Conservation (phyloP, 1,139 yeast species). For the Protomyces inundatus region DNA sequence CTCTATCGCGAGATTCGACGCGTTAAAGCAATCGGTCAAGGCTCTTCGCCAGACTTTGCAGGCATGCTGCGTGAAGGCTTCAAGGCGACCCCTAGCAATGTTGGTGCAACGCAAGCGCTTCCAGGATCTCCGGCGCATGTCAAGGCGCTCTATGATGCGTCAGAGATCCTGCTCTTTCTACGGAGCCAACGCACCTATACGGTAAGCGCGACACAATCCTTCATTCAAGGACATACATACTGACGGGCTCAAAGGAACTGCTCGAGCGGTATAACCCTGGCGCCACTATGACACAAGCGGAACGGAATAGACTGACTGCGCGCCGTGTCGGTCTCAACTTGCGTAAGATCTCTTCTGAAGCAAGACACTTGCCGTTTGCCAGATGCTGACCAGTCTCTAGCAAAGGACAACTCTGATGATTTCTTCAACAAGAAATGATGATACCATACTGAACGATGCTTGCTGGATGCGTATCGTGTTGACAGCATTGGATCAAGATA, state of each 20-base stretch:
- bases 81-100: neutral
- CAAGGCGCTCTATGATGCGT: slow-evolving; percentile 38
- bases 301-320: slow-evolving; percentile 73
- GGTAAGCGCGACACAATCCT: neutral
- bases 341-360: slow-evolving; percentile 34
- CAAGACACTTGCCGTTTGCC: neutral
- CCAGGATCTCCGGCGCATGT: neutral
- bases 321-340: slow-evolving; percentile 73
- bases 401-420: slow-evolving; percentile 37
- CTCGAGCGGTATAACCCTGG: slow-evolving; percentile 86
- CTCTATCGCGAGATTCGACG: slow-evolving; percentile 21
- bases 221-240: too few relatives aligned
- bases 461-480: too few relatives aligned
- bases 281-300: slow-evolving; percentile 66
- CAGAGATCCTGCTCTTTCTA: slow-evolving; percentile 53
- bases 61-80: slow-evolving; percentile 14
- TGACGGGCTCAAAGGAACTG: slow-evolving; percentile 44
- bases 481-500: too few relatives aligned
- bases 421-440: slow-evolving; percentile 2
- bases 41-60: slow-evolving; percentile 14
- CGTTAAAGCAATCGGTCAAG: slow-evolving; percentile 9
- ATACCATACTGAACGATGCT: neutral
- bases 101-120: neutral
- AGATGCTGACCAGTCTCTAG: neutral
- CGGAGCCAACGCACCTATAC: slow-evolving; percentile 70